phyloP scores from a whole-genome alignment of 2,329 filamentous ascomycete species.

The Stagonosporopsis chrysanthemi region DNA sequence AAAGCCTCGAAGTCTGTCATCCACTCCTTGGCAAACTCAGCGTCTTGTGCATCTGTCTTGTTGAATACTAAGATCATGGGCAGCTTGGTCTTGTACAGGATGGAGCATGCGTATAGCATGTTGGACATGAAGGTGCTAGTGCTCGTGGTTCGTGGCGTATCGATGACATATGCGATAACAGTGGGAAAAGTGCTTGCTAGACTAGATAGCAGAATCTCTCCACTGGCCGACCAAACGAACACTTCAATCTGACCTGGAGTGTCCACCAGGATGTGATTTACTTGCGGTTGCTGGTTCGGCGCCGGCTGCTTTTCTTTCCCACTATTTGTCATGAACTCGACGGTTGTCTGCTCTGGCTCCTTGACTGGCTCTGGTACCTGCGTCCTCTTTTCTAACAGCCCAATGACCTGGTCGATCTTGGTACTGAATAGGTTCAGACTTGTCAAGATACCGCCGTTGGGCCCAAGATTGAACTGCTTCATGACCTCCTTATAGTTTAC shows the following conservation, averaged over 20 bases:
- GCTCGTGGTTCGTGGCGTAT: slow-evolving; percentile 90
- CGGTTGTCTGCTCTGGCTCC: slow-evolving; percentile 42
- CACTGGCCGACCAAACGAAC: slow-evolving; percentile 97
- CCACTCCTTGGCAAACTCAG: slow-evolving; percentile 93
- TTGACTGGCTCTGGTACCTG: slow-evolving; percentile 55
- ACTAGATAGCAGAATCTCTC: slow-evolving; percentile 90
- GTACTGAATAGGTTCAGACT: slow-evolving; percentile 96
- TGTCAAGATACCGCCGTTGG: slow-evolving; percentile 95
- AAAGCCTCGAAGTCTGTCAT: slow-evolving; percentile 99
- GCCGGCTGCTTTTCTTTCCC: slow-evolving; percentile 37
- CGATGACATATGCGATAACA: slow-evolving; percentile 95
- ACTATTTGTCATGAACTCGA: slow-evolving; percentile 47
- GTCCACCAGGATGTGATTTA: slow-evolving; percentile 86
- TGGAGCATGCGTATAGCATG: slow-evolving; percentile 99
- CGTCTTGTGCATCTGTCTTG: slow-evolving; percentile 95
- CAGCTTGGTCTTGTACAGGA: slow-evolving; percentile 97
- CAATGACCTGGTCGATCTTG: slow-evolving; percentile 95
- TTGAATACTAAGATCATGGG: slow-evolving; percentile 99
- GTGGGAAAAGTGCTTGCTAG: slow-evolving; percentile 95
- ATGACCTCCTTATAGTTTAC: slow-evolving; percentile 99
- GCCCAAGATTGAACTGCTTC: slow-evolving; percentile 98
- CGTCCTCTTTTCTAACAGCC: slow-evolving; percentile 87
- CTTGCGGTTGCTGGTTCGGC: slow-evolving; percentile 62
- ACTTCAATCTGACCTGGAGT: slow-evolving; percentile 98
- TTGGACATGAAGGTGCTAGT: slow-evolving; percentile 99